A percentile compares a stretch with the other conserved stretches of the same genome.
phyloP scores from a whole-genome alignment of 2,329 filamentous ascomycete species.

The Thermoascus crustaceus region DNA sequence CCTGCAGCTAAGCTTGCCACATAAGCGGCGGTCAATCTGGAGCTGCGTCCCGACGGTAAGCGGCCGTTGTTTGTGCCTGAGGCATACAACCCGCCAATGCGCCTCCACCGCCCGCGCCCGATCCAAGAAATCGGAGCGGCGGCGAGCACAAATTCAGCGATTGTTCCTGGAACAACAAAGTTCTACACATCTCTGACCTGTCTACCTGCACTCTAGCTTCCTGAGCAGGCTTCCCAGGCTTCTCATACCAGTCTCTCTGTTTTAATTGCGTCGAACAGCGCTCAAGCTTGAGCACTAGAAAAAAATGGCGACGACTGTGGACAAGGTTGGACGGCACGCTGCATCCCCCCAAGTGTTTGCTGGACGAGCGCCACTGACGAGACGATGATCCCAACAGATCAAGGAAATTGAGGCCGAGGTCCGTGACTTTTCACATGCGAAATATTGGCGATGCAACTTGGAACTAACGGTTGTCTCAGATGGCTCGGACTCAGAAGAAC shows the following conservation, averaged over 20 bases:
- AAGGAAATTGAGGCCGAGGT: constrained; percentile 95
- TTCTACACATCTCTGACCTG: not conserved
- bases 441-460: constrained; percentile 1
- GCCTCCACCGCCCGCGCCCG: constrained; percentile 3
- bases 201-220: not conserved
- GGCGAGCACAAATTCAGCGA: constrained; percentile 11
- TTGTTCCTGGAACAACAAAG: constrained; percentile 9
- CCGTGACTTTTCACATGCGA: constrained; percentile 30
- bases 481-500: constrained; percentile 96
- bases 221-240: not conserved
- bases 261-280: constrained; percentile 4
- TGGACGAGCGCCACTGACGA: constrained; percentile 24
- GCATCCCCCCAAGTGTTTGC: constrained; percentile 8
- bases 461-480: constrained; percentile 44
- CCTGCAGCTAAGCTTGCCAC: too few species aligned
- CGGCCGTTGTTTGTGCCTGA: constrained; percentile 4
- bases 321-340: constrained; percentile 59
- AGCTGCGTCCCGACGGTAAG: too few species aligned
- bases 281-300: not conserved
- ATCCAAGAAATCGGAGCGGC: not conserved
- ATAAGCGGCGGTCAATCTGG: too few species aligned
- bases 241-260: too few species aligned
- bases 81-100: constrained; percentile 2
- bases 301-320: constrained; percentile 86
- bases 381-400: constrained; percentile 53